A percentile compares a stretch with the other conserved stretches of the same genome.
These are phyloP conservation scores for Russula emetica DNA, from an alignment of 768 basidiomycete genomes.

Conservation along the genomic window DNA sequence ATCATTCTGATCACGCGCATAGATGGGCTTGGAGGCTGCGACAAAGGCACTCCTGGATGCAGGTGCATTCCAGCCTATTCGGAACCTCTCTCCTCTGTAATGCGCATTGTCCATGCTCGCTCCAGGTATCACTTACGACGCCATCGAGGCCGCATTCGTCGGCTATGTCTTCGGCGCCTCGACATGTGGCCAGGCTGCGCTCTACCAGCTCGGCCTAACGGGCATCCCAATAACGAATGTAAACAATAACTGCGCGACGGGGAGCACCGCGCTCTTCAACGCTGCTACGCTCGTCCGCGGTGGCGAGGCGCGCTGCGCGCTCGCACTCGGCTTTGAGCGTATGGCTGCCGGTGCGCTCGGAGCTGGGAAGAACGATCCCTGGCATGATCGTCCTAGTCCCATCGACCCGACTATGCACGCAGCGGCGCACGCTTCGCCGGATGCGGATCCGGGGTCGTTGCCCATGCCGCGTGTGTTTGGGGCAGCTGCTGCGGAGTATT, in stretches of 20 bases:
- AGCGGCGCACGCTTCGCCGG: conserved; percentile 46
- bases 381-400: conserved; percentile 50
- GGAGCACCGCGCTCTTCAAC: conserved; percentile 70
- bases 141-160: conserved; percentile 65
- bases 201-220: conserved; percentile 81
- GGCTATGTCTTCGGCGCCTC: conserved; percentile 81
- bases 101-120: neutral
- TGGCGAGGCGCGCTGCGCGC: conserved; percentile 64
- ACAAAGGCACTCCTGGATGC: conserved; percentile 87
- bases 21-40: conserved; percentile 86
- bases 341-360: conserved; percentile 74
- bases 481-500: conserved; percentile 72
- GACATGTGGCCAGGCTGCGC: conserved; percentile 71
- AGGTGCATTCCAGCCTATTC: conserved; percentile 38
- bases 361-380: conserved; percentile 40
- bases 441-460: conserved; percentile 61
- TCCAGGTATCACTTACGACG: conserved; percentile 78
- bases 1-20: neutral
- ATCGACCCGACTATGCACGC: conserved; percentile 43
- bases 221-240: conserved; percentile 82
- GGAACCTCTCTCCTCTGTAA: neutral
- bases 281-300: conserved; percentile 68
- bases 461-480: conserved; percentile 69
- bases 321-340: conserved; percentile 84
- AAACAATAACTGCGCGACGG: conserved; percentile 85